A percentile compares a stretch with the other conserved stretches of the same genome.
phyloP scores from a whole-genome alignment of 2,329 filamentous ascomycete genomes.

The Xylariales sp. region DNA sequence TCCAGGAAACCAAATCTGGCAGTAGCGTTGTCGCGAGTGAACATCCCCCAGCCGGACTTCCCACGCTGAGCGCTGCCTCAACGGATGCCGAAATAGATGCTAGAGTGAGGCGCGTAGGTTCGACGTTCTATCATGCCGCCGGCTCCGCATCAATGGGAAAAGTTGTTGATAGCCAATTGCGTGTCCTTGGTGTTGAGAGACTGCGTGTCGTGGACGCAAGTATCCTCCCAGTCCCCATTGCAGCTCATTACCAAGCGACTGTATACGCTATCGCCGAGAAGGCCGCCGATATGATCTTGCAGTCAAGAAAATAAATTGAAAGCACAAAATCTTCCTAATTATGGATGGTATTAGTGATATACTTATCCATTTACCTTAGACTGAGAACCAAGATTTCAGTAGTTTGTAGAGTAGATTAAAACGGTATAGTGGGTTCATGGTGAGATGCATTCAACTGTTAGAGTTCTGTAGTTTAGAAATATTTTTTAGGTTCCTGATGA shows the following conservation, averaged over 20 bases:
- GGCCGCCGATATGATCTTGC: background rate
- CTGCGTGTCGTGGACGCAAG: background rate
- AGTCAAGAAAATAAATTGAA: too few species aligned
- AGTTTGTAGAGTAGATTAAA: too few species aligned
- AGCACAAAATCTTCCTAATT: too few species aligned
- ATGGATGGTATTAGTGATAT: too few species aligned
- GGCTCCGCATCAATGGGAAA: background rate
- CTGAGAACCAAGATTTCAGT: too few species aligned
- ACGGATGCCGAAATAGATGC: background rate
- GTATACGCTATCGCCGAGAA: background rate
- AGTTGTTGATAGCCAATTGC: background rate
- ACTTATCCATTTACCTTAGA: too few species aligned
- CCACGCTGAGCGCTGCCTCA: background rate
- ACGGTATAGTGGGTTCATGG: too few species aligned
- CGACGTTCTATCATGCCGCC: background rate
- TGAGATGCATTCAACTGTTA: too few species aligned
- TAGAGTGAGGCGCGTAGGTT: background rate
- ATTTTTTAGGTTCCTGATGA: too few species aligned
- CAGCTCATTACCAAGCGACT: background rate
- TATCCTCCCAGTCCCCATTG: background rate
- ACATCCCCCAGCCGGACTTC: background rate
- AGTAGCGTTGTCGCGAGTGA: background rate
- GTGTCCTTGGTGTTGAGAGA: background rate
- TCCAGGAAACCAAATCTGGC: too few species aligned
- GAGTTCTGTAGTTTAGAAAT: too few species aligned